Base-by-base conservation (phyloP, 495 filamentous ascomycete genomes). In the Neurospora sp. region DNA sequence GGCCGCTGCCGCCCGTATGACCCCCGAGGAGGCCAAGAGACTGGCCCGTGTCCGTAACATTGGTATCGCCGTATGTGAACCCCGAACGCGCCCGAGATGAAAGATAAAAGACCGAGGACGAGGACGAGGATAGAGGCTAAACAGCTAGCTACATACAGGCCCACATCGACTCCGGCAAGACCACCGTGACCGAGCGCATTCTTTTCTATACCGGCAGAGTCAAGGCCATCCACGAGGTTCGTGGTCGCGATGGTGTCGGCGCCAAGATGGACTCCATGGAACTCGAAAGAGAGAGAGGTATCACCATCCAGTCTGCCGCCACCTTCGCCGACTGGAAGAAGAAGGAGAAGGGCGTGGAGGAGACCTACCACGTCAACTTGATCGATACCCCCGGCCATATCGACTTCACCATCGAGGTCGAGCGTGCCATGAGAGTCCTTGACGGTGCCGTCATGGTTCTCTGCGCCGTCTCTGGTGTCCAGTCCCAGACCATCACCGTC, bases 181-280 rank as follows among this genome's bases (percentile, higher is more conserved):
- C 96, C 35, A 99, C 96, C 41, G 92, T 89, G 76, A 98, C 95
- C 71, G 96, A 99, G 81, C 92, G 96, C 77, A 94, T 99, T 70
- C 92, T 99, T 73, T 99, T 93, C 87, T 99, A 99, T 82, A 99
- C 96, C 39, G 96, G 96, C 73, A 91, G 96, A 79, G 96, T 97
- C 84, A 95, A 95, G 79, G 88, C 94, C 6, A 98, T 99, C 76
- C 96, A 99, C 83, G 96, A 99, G 84, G 96, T 99, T 39, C 89
- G 96, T 74, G 96, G 96, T 42, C 93, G 93, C 76, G 96, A 99
- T 85, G 89, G 91, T 44, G 94, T 98, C 22, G 96, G 96, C 76
- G 96, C 96, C 68, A 99, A 99, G 85, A 99, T 99, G 96, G 96
- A 99, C 86, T 97, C 94, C 10, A 99, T 99, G 96, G 96, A 98